phyloP scores from a whole-genome alignment of 148 eudicot species.

The Rhododendron kiyosumense region DNA sequence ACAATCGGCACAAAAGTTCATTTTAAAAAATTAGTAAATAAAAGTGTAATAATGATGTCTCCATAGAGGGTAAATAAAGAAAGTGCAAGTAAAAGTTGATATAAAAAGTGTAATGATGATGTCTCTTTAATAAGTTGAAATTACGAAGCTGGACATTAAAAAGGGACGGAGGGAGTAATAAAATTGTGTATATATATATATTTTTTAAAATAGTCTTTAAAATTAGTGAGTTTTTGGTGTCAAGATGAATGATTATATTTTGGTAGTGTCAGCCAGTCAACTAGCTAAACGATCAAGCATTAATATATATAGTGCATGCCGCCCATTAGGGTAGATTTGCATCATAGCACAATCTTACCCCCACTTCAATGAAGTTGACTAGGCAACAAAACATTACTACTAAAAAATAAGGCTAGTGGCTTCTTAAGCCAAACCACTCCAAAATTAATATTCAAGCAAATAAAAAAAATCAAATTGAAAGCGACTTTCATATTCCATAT shows the following conservation, averaged over 20 bases:
- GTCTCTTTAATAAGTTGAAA: no score
- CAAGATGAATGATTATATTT: not conserved
- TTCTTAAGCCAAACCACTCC: not conserved
- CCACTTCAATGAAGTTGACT: not conserved
- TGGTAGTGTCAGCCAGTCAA: not conserved
- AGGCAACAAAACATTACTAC: not conserved
- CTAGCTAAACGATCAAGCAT: not conserved
- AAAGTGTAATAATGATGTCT: no score
- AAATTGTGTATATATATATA: no score
- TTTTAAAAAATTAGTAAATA: no score
- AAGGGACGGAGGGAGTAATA: no score
- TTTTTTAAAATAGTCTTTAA: no score
- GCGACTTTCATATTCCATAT: not conserved
- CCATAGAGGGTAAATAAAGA: no score
- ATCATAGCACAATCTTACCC: not conserved
- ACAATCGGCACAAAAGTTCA: no score
- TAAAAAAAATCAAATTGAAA: not conserved
- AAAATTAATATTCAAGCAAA: not conserved
- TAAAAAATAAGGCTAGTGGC: not conserved
- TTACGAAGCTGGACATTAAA: no score
- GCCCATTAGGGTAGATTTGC: not conserved
- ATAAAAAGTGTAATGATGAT: no score
- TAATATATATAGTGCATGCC: not conserved
- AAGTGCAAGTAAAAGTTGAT: no score
- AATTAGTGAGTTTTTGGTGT: not conserved